Evolutionary conservation across 371 early-diverging fungal species (phyloP), one percentile per base, ranked within the genome.

Genomic region (Mortierella sp.): DNA sequence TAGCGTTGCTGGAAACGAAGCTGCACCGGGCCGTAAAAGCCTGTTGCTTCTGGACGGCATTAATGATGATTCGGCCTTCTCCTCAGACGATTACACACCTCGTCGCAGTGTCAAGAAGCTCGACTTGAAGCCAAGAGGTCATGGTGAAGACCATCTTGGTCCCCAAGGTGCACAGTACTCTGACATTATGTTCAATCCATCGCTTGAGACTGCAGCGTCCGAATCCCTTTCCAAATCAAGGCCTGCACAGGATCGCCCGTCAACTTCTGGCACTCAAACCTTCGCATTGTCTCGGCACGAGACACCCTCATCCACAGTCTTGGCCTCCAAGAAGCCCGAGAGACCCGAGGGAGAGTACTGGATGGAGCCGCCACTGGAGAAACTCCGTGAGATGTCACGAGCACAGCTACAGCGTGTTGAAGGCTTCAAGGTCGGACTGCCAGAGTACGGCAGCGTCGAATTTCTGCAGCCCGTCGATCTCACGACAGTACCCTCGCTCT

Each of bases 381-480:
- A 86, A 39, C 69, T 83, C 12, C 72, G 68, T 43, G 72, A 79
- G 23, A 84, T 92, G 93, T 72, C 83, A 7, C 86, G 87, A 27
- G 87, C 84, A 2, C 87, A 93, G 56, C 84, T 98, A n/a, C 84
- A 87, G 23, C 61, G 68, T 0, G 92, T 97, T 4, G 80, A 84
- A 14, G 84, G 90, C 55, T 95, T 97, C 65, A 83, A 82, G 27
- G 91, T 96, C 11, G 90, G 91, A 3, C 81, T 90, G 44, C 79
- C 78, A 4, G 92, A 88, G 7, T 84, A 86, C 52, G 98, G 97
- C 19, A 85, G 88, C 65, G 87, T 97, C 28, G 65, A 72, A 34
- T 98, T 95, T 72, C 70, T 87, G 21, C 80, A 86, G 49, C 87
- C 94, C 4, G 97, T 98, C 0, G 94, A 98, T 72, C 85, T 97